Percentiles rank a stretch among this genome's conserved stretches.
Conservation (phyloP, 352 stramenopile species). For the Globisporangium solare region DNA sequence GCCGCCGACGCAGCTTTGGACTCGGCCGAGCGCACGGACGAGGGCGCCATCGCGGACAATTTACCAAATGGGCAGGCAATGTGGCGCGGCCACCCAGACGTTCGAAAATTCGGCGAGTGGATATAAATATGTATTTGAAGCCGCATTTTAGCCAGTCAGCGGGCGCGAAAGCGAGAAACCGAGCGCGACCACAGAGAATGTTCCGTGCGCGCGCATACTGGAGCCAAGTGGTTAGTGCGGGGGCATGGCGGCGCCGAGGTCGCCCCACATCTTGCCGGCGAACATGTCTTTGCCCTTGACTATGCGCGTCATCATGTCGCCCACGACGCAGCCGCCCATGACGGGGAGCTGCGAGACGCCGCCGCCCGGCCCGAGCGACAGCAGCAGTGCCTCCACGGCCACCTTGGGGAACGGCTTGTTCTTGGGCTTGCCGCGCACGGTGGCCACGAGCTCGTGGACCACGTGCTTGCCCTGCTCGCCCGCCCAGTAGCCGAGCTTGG, state of each 20-base stretch:
- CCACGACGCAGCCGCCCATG: conserved; percentile 30
- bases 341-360: conserved; percentile 43
- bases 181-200: not conserved
- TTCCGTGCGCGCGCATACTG: not conserved
- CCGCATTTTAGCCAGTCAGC: not conserved
- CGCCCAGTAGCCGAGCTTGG: conserved; percentile 42
- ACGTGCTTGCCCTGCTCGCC: conserved; percentile 39
- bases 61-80: not conserved
- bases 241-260: conserved; percentile 6
- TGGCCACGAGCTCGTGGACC: conserved; percentile 24
- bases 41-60: not conserved
- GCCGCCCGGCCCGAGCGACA: conserved; percentile 26
- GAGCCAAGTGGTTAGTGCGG: not conserved
- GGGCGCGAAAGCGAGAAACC: no score
- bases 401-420: conserved; percentile 27
- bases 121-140: not conserved
- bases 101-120: not conserved
- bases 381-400: conserved; percentile 24
- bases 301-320: conserved; percentile 29
- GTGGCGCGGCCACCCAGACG: not conserved
- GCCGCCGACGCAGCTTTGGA: conserved; percentile 7
- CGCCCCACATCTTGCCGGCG: conserved; percentile 12
- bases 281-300: conserved; percentile 43
- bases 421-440: conserved; percentile 16
- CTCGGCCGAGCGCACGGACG: not conserved